Conservation (phyloP, 2,329 filamentous ascomycete genomes). For the Aureobasidium musti region DNA sequence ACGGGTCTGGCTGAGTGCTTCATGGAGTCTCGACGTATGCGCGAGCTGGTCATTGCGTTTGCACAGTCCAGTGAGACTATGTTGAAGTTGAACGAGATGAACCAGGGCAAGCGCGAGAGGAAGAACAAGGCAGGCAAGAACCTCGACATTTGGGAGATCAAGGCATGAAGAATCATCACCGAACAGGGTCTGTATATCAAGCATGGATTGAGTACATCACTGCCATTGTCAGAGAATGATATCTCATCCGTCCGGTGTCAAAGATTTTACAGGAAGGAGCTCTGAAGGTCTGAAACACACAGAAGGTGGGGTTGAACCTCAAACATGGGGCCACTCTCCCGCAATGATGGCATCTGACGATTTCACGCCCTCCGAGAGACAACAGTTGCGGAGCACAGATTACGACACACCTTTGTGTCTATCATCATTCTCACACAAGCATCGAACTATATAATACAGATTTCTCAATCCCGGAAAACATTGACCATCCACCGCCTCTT, state of each 20-base stretch:
- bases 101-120: conserved; percentile 47
- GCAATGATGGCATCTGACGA: conserved; percentile 10
- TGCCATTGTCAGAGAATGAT: not conserved
- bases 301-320: not conserved
- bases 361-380: not conserved
- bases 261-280: not conserved
- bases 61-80: conserved; percentile 75
- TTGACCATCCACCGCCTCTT: not conserved
- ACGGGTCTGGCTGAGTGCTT: conserved; percentile 44
- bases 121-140: conserved; percentile 48
- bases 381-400: not conserved
- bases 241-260: not conserved
- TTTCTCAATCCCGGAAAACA: not conserved
- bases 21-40: conserved; percentile 47
- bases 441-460: not conserved
- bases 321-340: not conserved
- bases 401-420: not conserved
- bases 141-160: conserved; percentile 48
- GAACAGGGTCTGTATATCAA: not conserved
- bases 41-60: conserved; percentile 58
- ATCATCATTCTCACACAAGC: not conserved
- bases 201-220: not conserved
- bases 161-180: conserved; percentile 8
- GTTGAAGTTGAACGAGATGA: conserved; percentile 52
- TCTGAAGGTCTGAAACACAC: conserved; percentile 1